Base-by-base conservation (phyloP, 345 rosid species). In the Xanthoceras sorbifolium region DNA sequence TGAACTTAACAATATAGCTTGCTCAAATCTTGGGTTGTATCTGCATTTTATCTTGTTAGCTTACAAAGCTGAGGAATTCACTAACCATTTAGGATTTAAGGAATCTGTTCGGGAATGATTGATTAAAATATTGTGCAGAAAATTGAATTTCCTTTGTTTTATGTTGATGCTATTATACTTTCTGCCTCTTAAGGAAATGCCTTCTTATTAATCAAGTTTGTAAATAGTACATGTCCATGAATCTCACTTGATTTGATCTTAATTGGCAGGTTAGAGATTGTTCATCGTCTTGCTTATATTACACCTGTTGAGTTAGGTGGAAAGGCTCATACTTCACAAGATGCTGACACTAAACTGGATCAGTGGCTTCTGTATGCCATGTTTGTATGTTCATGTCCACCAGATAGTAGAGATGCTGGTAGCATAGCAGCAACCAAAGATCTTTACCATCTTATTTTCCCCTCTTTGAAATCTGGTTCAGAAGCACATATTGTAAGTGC, bases 281-380 rank as follows among this genome's bases (percentile, higher is more conserved):
- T 88, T 80, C 89, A 85, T 64, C 97, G 98, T 67, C 97, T 96
- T 74, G 92, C 90, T 64, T 89, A 91, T 86, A 90, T 96, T 44
- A 96, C 98, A 65, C 99, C 99, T 61, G 82, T 80, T 82, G 99
- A 96, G 82, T 80, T 96, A 71, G 99, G 99, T 64, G 99, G 95
- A 83, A 96, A 90, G 88, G 93, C 97, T 77, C 89, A 82, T 84
- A 94, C 90, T 81, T 84, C 97, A 69, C 98, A 88, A 85, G 99
- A 96, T 85, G 84, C 87, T 69, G 99, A 96, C 81, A 92, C 85
- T 85, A 93, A 93, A 84, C 89, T 91, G 82, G 99, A 96, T 81
- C 99, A 96, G 82, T 93, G 99, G 99, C 95, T 93, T 75, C 84
- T 96, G 86, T 96, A 96, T 81, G 93, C 98, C 61, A 89, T 92